phyloP scores from a whole-genome alignment of 2,329 filamentous ascomycete genomes.

The Aspergillus sp. region DNA sequence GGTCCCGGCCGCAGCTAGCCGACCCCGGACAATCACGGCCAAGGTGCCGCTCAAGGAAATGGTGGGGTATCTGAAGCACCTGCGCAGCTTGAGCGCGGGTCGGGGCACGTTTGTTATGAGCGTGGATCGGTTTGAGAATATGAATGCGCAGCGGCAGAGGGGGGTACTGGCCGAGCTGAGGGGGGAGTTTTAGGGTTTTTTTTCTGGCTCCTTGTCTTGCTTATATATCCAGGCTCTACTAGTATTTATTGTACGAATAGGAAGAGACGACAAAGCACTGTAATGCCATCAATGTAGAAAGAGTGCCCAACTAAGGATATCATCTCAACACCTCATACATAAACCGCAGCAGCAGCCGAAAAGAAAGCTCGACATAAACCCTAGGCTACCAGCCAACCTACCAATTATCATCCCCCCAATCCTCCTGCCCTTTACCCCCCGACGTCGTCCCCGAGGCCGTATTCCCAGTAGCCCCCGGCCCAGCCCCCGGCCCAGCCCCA shows the following conservation, averaged over 20 bases:
- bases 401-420: constrained; percentile 46
- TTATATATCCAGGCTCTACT: background rate
- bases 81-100: constrained; percentile 80
- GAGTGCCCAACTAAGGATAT: too few species aligned
- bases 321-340: background rate
- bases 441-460: constrained; percentile 11
- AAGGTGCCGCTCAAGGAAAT: constrained; percentile 92
- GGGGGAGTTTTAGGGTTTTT: constrained; percentile 18
- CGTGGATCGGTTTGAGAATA: constrained; percentile 61
- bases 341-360: background rate
- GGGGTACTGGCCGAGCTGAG: constrained; percentile 41
- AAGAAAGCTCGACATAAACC: too few species aligned
- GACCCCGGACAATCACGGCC: constrained; percentile 62
- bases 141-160: constrained; percentile 52
- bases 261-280: too few species aligned
- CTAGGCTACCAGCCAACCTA: constrained; percentile 21
- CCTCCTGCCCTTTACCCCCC: constrained; percentile 38
- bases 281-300: too few species aligned
- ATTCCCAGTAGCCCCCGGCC: constrained; percentile 4
- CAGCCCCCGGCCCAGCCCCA: constrained; percentile 2
- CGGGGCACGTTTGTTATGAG: constrained; percentile 69
- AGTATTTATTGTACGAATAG: too few species aligned
- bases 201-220: background rate
- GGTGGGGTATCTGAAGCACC: constrained; percentile 84
- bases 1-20: constrained; percentile 23